Base-by-base conservation (phyloP, 805 yeast species). In the Tetrapisispora iriomotensis region DNA sequence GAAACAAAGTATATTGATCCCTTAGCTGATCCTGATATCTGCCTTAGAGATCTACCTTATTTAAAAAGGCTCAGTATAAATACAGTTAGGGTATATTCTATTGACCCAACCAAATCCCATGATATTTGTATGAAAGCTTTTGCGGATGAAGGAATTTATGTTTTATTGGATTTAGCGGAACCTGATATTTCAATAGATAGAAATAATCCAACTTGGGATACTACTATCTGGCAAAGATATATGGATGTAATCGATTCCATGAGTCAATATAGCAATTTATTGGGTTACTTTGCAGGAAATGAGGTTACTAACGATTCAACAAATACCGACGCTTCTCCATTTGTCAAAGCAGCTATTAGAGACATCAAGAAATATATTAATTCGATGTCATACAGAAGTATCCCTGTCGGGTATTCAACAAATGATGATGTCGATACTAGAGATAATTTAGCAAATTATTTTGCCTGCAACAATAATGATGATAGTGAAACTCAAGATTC, bases 271-370 rank as follows among this genome's bases (percentile, higher is more conserved):
- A 64, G 79, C 35, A 90, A 90, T 64, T 74, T 85, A 15, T 70
- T 90, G 46, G 98, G 97, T 2, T 88, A 85, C 72, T 88, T 90
- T 64, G 97, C 97, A 22, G 98, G 97, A 45, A 92, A 92, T 64
- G 98, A 90, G 71, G 97, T 92, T 39, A 77, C 90, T 44, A 90
- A 88, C 63, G 86, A 84, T 56, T 65, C 64, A 32, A 66, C 86
- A 36, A 88, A 85, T 63, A 83, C 96, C 12, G 80, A 77, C 50
- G 84, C 96, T 24, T 87, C 96, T 22, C 86, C 96, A 1, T 90
- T 79, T 62, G 95, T 92, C 41, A 92, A 90, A 71, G 96, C 97
- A 23, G 95, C 97, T 14, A 72, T 92, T 45, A 80, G 98, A 64
- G 98, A 90, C 60, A 72, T 74, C 56, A 88, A 84, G 65, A 54